Percentiles rank a stretch among this genome's conserved stretches.
Evolutionary conservation across 768 basidiomycete species (phyloP).

Genomic region (Kwoniella dejecticola): DNA sequence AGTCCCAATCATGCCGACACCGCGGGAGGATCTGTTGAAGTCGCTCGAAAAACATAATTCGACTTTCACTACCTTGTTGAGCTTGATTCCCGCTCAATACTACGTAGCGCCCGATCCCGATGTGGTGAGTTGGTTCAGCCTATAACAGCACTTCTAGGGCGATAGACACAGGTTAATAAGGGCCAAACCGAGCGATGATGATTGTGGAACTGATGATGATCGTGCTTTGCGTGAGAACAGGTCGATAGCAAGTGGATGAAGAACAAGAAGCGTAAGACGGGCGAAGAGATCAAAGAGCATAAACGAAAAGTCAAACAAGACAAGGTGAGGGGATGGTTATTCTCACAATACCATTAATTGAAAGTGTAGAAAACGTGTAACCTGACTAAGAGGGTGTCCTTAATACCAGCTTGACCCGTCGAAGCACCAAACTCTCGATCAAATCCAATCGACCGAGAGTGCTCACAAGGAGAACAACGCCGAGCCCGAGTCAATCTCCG

Average conservation of each 20-base stretch:
- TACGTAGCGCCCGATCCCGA: conserved; percentile 75
- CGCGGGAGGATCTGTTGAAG: conserved; percentile 37
- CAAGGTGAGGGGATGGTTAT: conserved; percentile 64
- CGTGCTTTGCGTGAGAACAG: too few relatives aligned
- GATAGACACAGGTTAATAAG: not conserved
- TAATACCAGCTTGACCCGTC: conserved; percentile 81
- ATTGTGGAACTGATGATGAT: too few relatives aligned
- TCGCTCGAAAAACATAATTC: conserved; percentile 78
- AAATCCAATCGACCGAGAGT: conserved; percentile 1
- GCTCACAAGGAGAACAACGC: not conserved
- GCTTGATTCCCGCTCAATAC: conserved; percentile 84
- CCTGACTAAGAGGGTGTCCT: too few relatives aligned
- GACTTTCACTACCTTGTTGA: conserved; percentile 78
- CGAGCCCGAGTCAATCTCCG: not conserved
- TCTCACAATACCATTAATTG: not conserved
- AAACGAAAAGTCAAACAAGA: conserved; percentile 84
- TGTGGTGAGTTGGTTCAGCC: conserved; percentile 62
- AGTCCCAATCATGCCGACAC: conserved; percentile 2
- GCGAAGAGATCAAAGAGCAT: conserved; percentile 84
- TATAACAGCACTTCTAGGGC: too few relatives aligned
- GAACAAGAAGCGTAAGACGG: conserved; percentile 78
- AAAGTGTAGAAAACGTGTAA: not conserved
- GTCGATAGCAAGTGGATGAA: conserved; percentile 60
- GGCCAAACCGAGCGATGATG: too few relatives aligned
- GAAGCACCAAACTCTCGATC: conserved; percentile 60